Base-by-base conservation (phyloP, 805 yeast genomes). In the Yamadazyma philogaea region DNA sequence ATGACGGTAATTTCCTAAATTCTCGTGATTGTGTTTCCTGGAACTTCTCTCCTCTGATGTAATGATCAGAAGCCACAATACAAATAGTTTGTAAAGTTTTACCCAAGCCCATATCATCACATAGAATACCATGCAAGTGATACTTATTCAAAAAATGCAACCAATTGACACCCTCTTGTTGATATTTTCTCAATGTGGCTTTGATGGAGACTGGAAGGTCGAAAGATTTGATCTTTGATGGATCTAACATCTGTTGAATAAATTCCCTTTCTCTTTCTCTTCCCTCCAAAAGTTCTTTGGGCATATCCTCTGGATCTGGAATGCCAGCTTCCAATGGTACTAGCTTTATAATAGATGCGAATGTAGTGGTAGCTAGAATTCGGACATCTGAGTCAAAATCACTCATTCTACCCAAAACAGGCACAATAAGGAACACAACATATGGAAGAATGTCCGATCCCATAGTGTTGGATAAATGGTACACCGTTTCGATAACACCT, bases 71-170 rank as follows among this genome's bases (percentile, higher is more conserved):
- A 0, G 99, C 87, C 41, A 93, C 89, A 51, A 95, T 91, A 66
- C 99, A 93, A 56, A 93, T 90, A 0, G 99, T 90, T 64, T 93
- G 99, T 46, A 93, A 72, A 0, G 99, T 93, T 61, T 93, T 93
- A 40, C 99, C 99, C 22, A 93, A 74, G 6, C 99, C 99, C 99
- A 93, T 93, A 79, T 93, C 99, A 61, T 93, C 99, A 79, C 99
- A 93, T 37, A 93, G 71, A 56, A 93, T 91, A 41, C 99, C 99
- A 66, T 93, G 99, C 40, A 93, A 70, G 61, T 91, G 96, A 59
- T 93, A 93, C 56, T 87, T 87, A 67, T 93, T 93, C 56, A 93
- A 74, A 58, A 93, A 93, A 7, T 96, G 96, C 41, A 93, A 72
- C 99, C 99, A 93, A 60, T 91, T 93, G 30, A 93, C 95, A 63